Evolutionary conservation across 768 basidiomycete species (phyloP).

Genomic region (Termitomyces sp.): DNA sequence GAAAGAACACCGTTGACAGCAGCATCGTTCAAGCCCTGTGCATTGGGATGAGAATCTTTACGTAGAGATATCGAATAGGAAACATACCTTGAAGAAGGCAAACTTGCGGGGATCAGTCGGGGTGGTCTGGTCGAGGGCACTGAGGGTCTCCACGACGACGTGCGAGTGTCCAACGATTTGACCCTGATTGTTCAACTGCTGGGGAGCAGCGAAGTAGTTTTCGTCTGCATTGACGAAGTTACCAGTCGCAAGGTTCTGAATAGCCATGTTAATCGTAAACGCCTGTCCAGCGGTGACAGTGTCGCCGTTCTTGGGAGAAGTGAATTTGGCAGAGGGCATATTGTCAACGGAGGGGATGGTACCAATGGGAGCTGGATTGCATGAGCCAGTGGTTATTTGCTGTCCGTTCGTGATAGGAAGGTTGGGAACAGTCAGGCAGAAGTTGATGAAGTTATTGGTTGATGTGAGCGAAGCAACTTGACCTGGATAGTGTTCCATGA

Average conservation of each 20-base stretch:
- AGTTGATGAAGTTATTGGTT: constrained; percentile 62
- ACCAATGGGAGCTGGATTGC: constrained; percentile 57
- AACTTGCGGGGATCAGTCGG: constrained; percentile 47
- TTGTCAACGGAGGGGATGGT: constrained; percentile 42
- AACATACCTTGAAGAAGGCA: constrained; percentile 47
- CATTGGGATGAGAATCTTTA: constrained; percentile 32
- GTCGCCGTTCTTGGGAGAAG: constrained; percentile 38
- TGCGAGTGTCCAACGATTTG: constrained; percentile 52
- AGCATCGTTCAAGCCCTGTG: constrained; percentile 45
- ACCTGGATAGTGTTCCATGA: constrained; percentile 25
- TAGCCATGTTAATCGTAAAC: constrained; percentile 47
- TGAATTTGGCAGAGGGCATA: constrained; percentile 47
- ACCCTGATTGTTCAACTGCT: constrained; percentile 45
- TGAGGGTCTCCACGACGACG: constrained; percentile 49
- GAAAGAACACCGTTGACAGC: constrained; percentile 48
- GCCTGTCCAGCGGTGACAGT: constrained; percentile 39
- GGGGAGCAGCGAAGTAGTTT: constrained; percentile 52
- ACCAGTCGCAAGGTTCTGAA: constrained; percentile 41
- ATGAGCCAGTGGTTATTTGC: constrained; percentile 46
- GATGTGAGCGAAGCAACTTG: constrained; percentile 50
- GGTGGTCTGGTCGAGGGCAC: constrained; percentile 37
- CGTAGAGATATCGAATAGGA: background rate
- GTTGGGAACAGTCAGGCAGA: constrained; percentile 40
- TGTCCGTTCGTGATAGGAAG: constrained; percentile 53
- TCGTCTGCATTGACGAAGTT: constrained; percentile 49